Conservation (phyloP, 2,329 filamentous ascomycete genomes). For the Fusarium floridanum region DNA sequence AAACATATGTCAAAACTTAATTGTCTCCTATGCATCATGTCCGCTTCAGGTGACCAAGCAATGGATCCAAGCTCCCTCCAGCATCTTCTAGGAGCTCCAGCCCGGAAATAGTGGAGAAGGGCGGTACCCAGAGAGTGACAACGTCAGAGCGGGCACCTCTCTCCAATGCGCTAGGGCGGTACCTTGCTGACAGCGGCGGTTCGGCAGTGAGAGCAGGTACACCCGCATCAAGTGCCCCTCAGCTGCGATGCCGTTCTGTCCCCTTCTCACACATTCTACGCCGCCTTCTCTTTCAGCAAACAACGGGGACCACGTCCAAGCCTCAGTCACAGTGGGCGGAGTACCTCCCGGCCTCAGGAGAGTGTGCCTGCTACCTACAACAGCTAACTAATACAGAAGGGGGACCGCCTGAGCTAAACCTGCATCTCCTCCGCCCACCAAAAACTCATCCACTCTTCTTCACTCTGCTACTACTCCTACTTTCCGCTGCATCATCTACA, state of each 20-base stretch:
- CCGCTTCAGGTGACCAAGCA: constrained; percentile 23
- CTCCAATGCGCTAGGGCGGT: constrained; percentile 15
- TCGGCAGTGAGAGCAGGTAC: constrained; percentile 15
- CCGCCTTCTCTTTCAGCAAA: constrained; percentile 31
- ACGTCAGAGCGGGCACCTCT: constrained; percentile 36
- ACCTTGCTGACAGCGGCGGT: not conserved
- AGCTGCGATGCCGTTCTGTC: constrained; percentile 53
- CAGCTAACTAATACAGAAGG: constrained; percentile 11
- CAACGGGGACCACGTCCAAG: constrained; percentile 22
- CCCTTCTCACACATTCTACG: constrained; percentile 59
- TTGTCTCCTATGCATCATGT: not conserved
- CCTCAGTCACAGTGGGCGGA: constrained; percentile 31
- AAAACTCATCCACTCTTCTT: constrained; percentile 42
- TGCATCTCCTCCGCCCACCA: constrained; percentile 44
- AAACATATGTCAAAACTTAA: not conserved
- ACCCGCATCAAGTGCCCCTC: constrained; percentile 40
- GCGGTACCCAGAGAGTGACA: constrained; percentile 25
- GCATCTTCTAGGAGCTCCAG: constrained; percentile 42
- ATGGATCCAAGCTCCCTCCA: constrained; percentile 32
- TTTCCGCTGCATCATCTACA: constrained; percentile 31
- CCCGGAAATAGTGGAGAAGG: constrained; percentile 38
- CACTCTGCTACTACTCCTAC: constrained; percentile 9
- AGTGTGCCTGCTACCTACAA: not conserved
- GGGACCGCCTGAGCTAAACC: constrained; percentile 33
- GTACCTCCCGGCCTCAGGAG: not conserved